Evolutionary conservation across 352 stramenopile genomes (phyloP).

Genomic region (Phytopythium cucurbitacearum): DNA sequence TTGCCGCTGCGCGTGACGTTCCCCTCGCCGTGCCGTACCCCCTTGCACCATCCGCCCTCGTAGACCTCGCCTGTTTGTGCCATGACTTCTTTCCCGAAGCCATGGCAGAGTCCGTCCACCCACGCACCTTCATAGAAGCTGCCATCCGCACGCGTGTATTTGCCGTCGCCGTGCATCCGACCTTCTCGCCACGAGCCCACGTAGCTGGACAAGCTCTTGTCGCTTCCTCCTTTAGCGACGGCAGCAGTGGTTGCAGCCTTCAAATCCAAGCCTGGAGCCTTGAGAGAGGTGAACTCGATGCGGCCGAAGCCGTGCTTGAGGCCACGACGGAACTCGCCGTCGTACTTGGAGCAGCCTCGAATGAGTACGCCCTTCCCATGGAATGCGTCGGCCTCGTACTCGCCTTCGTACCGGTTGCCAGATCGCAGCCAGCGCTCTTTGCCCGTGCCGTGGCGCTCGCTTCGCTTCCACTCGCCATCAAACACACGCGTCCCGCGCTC

Average conservation of each 20-base stretch:
- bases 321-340: conserved; percentile 50
- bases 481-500: conserved; percentile 43
- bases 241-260: conserved; percentile 4
- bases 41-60: conserved; percentile 54
- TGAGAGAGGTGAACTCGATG: conserved; percentile 41
- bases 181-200: conserved; percentile 59
- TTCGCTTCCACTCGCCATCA: conserved; percentile 56
- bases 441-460: conserved; percentile 43
- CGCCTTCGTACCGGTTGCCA: conserved; percentile 61
- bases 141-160: conserved; percentile 50
- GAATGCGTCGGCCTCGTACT: conserved; percentile 49
- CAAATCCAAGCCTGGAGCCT: conserved; percentile 2
- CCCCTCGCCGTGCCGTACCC: conserved; percentile 55
- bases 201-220: conserved; percentile 23
- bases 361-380: conserved; percentile 51
- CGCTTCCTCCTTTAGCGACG: not conserved
- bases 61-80: conserved; percentile 41
- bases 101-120: conserved; percentile 53
- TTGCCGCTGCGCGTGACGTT: conserved; percentile 35
- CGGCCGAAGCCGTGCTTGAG: conserved; percentile 47
- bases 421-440: conserved; percentile 51
- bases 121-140: conserved; percentile 68
- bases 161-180: conserved; percentile 64
- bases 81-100: conserved; percentile 48
- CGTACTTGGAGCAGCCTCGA: conserved; percentile 44